Percentiles rank a stretch among this genome's conserved stretches.
These are phyloP conservation scores for Boletus subparvulus DNA, from an alignment of 768 basidiomycete species.

Conservation along the genomic window DNA sequence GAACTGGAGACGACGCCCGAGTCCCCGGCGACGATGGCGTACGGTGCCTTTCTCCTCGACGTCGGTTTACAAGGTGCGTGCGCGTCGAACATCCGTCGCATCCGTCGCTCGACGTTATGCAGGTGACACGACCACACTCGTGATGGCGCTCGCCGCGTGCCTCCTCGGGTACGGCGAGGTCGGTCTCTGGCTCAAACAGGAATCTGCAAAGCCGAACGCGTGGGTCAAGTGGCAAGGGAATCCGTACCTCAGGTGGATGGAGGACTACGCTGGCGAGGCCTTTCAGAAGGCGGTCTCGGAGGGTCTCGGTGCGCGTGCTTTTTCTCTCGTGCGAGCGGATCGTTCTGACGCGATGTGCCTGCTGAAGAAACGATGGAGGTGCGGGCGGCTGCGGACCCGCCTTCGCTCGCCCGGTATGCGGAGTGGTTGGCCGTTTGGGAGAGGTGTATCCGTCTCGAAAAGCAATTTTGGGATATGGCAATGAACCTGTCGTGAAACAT, in stretches of 20 bases:
- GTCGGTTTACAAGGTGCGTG: slow-evolving; percentile 52
- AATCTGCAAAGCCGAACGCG: slow-evolving; percentile 41
- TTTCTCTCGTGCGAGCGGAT: background rate
- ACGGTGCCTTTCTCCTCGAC: slow-evolving; percentile 85
- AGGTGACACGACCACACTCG: slow-evolving; percentile 70
- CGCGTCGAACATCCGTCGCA: background rate
- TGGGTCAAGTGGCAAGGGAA: slow-evolving; percentile 68
- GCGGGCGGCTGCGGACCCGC: slow-evolving; percentile 58
- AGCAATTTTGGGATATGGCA: slow-evolving; percentile 84
- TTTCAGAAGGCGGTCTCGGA: slow-evolving; percentile 72
- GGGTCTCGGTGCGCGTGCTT: slow-evolving; percentile 63
- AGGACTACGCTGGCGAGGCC: slow-evolving; percentile 70
- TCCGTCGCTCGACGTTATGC: background rate
- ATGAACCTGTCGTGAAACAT: slow-evolving; percentile 22
- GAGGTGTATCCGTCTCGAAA: slow-evolving; percentile 74
- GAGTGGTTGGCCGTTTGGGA: slow-evolving; percentile 76
- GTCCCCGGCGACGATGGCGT: slow-evolving; percentile 73
- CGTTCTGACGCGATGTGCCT: background rate
- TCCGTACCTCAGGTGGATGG: slow-evolving; percentile 72
- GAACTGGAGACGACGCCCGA: slow-evolving; percentile 66
- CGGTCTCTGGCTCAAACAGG: slow-evolving; percentile 75
- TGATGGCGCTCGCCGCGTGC: slow-evolving; percentile 85
- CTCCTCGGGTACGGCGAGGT: slow-evolving; percentile 92
- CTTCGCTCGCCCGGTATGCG: slow-evolving; percentile 54
- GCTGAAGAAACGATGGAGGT: slow-evolving; percentile 69